A percentile compares a stretch with the other conserved stretches of the same genome.
Conservation (phyloP, 2,329 filamentous ascomycete species). For the Arthrobotrys conoides region DNA sequence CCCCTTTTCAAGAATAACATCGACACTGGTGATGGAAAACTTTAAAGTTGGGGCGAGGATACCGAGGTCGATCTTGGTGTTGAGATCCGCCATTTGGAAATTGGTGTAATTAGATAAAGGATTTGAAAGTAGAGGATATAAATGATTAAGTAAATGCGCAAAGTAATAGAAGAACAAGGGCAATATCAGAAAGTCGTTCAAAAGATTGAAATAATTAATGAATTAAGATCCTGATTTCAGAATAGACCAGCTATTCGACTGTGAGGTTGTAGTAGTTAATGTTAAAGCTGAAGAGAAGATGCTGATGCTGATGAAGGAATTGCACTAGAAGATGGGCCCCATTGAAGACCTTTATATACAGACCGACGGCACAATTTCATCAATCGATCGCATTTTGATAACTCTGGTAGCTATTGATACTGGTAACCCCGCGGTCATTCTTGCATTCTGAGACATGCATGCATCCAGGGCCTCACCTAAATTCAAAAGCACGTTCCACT, state of each 20-base stretch:
- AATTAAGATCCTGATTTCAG: neutral
- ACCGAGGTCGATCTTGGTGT: slow-evolving; percentile 6
- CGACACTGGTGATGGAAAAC: neutral
- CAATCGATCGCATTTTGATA: no score
- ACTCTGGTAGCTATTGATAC: no score
- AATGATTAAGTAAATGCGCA: neutral
- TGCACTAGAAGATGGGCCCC: neutral
- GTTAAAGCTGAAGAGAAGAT: neutral
- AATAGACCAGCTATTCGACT: slow-evolving; percentile 8
- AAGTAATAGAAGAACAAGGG: neutral
- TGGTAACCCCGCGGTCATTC: no score
- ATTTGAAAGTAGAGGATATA: neutral
- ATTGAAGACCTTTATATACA: no score
- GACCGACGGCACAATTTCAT: no score
- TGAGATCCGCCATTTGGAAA: neutral
- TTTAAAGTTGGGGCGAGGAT: neutral
- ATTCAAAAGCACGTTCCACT: no score
- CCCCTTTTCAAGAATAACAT: neutral
- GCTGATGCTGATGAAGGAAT: neutral
- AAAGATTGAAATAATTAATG: neutral
- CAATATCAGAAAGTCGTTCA: neutral
- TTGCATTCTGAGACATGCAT: no score
- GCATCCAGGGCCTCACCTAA: no score
- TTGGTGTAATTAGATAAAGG: neutral
- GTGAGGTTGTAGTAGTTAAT: neutral